phyloP scores from a whole-genome alignment of 176 grass and related monocot genomes.

The Bothriochloa decipiens region DNA sequence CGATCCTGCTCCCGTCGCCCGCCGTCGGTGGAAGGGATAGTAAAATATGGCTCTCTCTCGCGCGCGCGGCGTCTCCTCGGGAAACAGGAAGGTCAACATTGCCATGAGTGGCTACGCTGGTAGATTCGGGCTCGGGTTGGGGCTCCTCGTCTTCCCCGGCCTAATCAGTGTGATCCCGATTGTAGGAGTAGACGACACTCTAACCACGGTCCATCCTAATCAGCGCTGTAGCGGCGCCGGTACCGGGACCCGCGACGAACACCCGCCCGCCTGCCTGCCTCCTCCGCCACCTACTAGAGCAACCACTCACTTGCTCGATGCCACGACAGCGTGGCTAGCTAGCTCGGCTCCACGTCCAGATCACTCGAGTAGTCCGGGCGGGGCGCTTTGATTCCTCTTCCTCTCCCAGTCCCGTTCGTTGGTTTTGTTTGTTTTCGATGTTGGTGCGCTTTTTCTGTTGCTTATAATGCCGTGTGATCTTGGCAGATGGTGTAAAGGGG shows the following conservation, averaged over 20 bases:
- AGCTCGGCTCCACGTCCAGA: slow-evolving; percentile 14
- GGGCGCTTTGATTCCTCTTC: slow-evolving; percentile 30
- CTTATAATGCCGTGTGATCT: slow-evolving; percentile 31
- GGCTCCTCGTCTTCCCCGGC: slow-evolving; percentile 2
- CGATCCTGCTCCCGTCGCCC: neutral
- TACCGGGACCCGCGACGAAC: slow-evolving; percentile 23
- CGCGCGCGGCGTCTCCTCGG: slow-evolving; percentile 30
- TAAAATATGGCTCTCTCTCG: neutral
- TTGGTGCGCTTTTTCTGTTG: slow-evolving; percentile 9
- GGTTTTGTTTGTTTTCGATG: slow-evolving; percentile 29
- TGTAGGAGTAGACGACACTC: slow-evolving; percentile 43
- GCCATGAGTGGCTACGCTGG: slow-evolving; percentile 22
- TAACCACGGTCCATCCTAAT: slow-evolving; percentile 69
- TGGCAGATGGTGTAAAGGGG: slow-evolving; percentile 49
- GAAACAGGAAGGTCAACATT: slow-evolving; percentile 45
- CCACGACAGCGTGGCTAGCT: slow-evolving; percentile 10
- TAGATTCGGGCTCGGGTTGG: slow-evolving; percentile 28
- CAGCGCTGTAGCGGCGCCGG: neutral
- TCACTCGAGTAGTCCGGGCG: slow-evolving; percentile 24
- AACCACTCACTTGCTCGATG: slow-evolving; percentile 43
- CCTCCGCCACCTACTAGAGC: slow-evolving; percentile 58
- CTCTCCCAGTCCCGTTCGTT: slow-evolving; percentile 27
- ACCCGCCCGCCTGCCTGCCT: slow-evolving; percentile 23
- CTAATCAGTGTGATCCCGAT: slow-evolving; percentile 39
- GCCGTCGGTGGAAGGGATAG: slow-evolving; percentile 44